A percentile compares a stretch with the other conserved stretches of the same genome.
Conservation (phyloP, 805 yeast species). For the Metschnikowia cerradonensis region DNA sequence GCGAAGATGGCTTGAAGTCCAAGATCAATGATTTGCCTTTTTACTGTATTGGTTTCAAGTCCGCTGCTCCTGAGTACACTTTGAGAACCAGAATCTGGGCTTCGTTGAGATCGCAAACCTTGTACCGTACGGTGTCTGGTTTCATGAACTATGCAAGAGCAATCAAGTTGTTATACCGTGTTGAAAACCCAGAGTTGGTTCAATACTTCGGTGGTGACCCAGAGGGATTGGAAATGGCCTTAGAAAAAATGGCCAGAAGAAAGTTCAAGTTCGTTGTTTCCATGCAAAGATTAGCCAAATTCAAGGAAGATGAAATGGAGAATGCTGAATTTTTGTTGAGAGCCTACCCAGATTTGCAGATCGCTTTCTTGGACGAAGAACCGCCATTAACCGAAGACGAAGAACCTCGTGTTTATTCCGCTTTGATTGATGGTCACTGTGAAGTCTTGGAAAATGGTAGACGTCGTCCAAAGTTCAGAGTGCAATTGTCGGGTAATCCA, state of each 20-base stretch:
- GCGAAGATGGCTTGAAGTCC: slow-evolving; percentile 66
- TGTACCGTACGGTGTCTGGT: slow-evolving; percentile 45
- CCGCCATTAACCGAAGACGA: slow-evolving; percentile 51
- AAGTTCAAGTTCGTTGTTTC: slow-evolving; percentile 64
- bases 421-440: slow-evolving; percentile 51
- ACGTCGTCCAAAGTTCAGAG: slow-evolving; percentile 52
- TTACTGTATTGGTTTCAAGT: slow-evolving; percentile 45
- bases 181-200: slow-evolving; percentile 59
- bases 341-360: slow-evolving; percentile 65
- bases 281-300: slow-evolving; percentile 56
- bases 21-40: slow-evolving; percentile 62
- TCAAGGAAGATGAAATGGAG: slow-evolving; percentile 54
- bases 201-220: slow-evolving; percentile 99
- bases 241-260: slow-evolving; percentile 66
- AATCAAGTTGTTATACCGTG: slow-evolving; percentile 42
- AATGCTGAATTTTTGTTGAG: slow-evolving; percentile 56
- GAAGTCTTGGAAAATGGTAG: slow-evolving; percentile 49
- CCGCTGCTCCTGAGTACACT: slow-evolving; percentile 46
- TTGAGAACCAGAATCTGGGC: slow-evolving; percentile 48
- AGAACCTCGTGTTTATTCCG: slow-evolving; percentile 51
- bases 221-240: slow-evolving; percentile 91
- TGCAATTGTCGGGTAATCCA: slow-evolving; percentile 73
- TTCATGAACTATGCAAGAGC: slow-evolving; percentile 48
- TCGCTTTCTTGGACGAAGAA: slow-evolving; percentile 58
- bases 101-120: slow-evolving; percentile 44